These are phyloP conservation scores for Leccinum subfulvum DNA, from an alignment of 1,284 basidiomycete genomes.

Conservation along the genomic window DNA sequence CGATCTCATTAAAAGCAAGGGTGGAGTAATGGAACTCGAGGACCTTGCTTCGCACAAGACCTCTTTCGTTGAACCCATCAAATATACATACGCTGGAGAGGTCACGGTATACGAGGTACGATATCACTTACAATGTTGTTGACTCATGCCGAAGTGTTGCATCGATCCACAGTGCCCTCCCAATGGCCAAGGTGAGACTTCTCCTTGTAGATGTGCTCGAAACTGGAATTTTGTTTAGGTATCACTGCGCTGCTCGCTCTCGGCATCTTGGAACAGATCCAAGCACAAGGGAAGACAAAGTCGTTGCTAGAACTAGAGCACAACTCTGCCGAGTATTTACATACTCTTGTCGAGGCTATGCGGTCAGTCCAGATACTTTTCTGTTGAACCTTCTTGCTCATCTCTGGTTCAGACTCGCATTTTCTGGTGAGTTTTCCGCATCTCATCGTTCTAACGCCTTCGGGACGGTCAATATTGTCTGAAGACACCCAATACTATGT, in stretches of 20 bases:
- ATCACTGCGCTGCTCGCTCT: constrained; percentile 91
- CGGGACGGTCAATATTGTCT: constrained; percentile 6
- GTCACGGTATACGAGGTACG: constrained; percentile 83
- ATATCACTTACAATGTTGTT: constrained; percentile 4
- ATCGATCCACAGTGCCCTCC: constrained; percentile 71
- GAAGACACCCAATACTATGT: constrained; percentile 86
- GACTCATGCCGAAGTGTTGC: neutral
- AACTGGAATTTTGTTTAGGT: constrained; percentile 37
- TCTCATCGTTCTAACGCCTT: neutral
- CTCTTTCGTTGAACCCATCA: constrained; percentile 84
- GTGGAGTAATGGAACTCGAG: constrained; percentile 87
- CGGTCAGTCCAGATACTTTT: constrained; percentile 45
- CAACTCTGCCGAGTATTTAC: constrained; percentile 86
- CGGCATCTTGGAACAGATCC: constrained; percentile 86
- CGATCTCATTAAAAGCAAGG: constrained; percentile 76
- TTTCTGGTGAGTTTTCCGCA: constrained; percentile 57
- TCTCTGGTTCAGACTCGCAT: constrained; percentile 57
- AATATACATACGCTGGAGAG: constrained; percentile 81
- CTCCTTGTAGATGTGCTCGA: neutral
- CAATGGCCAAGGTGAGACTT: constrained; percentile 80
- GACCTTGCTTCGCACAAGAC: constrained; percentile 83
- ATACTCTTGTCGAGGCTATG: constrained; percentile 82
- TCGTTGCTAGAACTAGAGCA: constrained; percentile 80
- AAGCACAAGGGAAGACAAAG: constrained; percentile 69
- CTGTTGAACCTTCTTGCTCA: constrained; percentile 6